A percentile compares a stretch with the other conserved stretches of the same genome.
Evolutionary conservation across 1,284 basidiomycete species (phyloP).

Genomic region (Ceratobasidium sp.): DNA sequence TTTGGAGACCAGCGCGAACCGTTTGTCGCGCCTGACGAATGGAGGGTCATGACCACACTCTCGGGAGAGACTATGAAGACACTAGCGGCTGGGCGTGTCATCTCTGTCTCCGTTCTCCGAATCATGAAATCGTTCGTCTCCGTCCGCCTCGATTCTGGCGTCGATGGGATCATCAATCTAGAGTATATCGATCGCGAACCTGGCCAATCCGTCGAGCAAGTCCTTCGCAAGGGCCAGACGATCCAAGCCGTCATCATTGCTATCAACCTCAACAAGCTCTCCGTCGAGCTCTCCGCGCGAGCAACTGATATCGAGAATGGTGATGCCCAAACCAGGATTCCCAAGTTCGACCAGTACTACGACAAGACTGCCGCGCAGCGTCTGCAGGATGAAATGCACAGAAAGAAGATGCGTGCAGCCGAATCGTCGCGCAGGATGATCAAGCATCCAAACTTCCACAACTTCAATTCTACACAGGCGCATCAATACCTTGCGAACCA

Average conservation of each 20-base stretch:
- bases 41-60: conserved; percentile 94
- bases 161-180: conserved; percentile 84
- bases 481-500: conserved; percentile 90
- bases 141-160: conserved; percentile 89
- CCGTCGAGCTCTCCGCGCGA: conserved; percentile 82
- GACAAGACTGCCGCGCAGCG: conserved; percentile 72
- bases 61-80: conserved; percentile 91
- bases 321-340: conserved; percentile 72
- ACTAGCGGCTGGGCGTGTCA: conserved; percentile 80
- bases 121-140: conserved; percentile 64
- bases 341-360: conserved; percentile 72
- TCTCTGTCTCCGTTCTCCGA: conserved; percentile 81
- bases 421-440: conserved; percentile 85
- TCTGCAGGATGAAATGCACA: conserved; percentile 78
- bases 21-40: conserved; percentile 74
- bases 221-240: conserved; percentile 79
- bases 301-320: conserved; percentile 73
- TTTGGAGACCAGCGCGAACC: conserved; percentile 80
- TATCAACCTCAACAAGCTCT: conserved; percentile 73
- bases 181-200: conserved; percentile 68
- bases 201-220: conserved; percentile 58
- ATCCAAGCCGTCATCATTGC: conserved; percentile 84
- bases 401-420: conserved; percentile 85
- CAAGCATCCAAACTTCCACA: conserved; percentile 99
- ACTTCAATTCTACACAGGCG: conserved; percentile 91